These are phyloP conservation scores for Trypanosoma melophagium DNA, from an alignment of 208 protist genomes.

Conservation along the genomic window DNA sequence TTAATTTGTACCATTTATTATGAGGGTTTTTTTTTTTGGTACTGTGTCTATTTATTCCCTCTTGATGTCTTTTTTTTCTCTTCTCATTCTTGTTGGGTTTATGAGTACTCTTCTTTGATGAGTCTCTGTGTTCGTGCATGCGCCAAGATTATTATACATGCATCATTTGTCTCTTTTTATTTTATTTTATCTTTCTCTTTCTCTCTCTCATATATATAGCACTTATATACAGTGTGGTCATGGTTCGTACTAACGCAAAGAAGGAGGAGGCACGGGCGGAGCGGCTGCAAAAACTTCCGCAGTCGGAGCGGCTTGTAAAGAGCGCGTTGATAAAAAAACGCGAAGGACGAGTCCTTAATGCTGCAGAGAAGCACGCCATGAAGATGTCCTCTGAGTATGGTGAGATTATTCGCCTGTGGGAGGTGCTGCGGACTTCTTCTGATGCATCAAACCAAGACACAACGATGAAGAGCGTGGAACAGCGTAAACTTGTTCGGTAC, in stretches of 20 bases:
- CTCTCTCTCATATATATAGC: constrained; percentile 1
- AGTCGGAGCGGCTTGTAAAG: constrained; percentile 72
- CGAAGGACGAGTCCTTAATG: constrained; percentile 80
- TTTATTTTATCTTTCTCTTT: not conserved
- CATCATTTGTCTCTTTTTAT: constrained; percentile 15
- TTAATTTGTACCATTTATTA: constrained; percentile 13
- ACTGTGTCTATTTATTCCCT: too few species aligned
- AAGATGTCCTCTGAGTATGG: constrained; percentile 89
- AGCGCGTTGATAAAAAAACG: constrained; percentile 88
- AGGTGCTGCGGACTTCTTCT: constrained; percentile 59
- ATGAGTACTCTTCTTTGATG: too few species aligned
- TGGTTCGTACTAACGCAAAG: constrained; percentile 82
- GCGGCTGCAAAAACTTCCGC: constrained; percentile 65
- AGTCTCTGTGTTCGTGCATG: too few species aligned
- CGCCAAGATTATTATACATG: too few species aligned
- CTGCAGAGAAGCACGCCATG: constrained; percentile 84
- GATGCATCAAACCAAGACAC: constrained; percentile 28
- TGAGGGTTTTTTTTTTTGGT: not conserved
- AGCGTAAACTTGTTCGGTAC: constrained; percentile 59
- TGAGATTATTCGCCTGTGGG: constrained; percentile 86
- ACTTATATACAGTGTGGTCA: constrained; percentile 22
- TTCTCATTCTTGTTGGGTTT: too few species aligned
- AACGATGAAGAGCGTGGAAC: constrained; percentile 21
- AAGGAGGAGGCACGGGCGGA: constrained; percentile 69
- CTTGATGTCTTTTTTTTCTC: too few species aligned